Evolutionary conservation across 108 stramenopile species (phyloP).

Genomic region (Pinguiococcus pyrenoidosus): DNA sequence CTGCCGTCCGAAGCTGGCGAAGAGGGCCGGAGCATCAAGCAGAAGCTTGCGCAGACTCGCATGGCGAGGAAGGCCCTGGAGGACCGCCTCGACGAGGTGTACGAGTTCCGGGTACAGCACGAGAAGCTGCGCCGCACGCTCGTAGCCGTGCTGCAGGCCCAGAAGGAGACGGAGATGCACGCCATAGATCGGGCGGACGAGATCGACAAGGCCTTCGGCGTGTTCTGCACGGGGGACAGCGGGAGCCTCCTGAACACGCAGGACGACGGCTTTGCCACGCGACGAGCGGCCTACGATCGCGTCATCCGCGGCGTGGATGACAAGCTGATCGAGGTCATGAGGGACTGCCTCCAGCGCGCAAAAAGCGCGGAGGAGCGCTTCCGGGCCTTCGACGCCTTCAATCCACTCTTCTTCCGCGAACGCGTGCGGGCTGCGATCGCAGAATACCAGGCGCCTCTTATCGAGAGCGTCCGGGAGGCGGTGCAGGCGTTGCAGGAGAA

Average conservation of each 20-base stretch:
- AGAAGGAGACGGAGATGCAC: constrained; percentile 9
- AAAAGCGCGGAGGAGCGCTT: constrained; percentile 96
- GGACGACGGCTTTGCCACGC: no score
- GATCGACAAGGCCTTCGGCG: background rate
- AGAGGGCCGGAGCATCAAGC: background rate
- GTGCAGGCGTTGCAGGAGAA: constrained; percentile 77
- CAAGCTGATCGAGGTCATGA: constrained; percentile 1
- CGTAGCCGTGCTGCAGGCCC: constrained; percentile 12
- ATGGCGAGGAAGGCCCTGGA: background rate
- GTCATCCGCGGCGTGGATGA: background rate
- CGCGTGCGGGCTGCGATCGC: constrained; percentile 70
- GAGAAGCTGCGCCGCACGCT: constrained; percentile 12
- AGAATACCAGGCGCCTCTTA: constrained; percentile 81
- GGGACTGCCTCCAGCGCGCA: constrained; percentile 20
- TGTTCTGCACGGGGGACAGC: no score
- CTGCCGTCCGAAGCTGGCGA: background rate
- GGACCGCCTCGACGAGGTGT: constrained; percentile 13
- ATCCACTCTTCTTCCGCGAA: constrained; percentile 77
- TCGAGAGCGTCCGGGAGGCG: constrained; percentile 63
- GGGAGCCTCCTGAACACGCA: no score
- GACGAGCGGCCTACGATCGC: no score
- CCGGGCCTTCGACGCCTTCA: constrained; percentile 79
- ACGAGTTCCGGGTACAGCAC: constrained; percentile 12
- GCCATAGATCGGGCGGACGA: no score
- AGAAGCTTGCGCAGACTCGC: background rate